These are phyloP conservation scores for Pythium sukuiense DNA, from an alignment of 352 stramenopile genomes.

Conservation along the genomic window DNA sequence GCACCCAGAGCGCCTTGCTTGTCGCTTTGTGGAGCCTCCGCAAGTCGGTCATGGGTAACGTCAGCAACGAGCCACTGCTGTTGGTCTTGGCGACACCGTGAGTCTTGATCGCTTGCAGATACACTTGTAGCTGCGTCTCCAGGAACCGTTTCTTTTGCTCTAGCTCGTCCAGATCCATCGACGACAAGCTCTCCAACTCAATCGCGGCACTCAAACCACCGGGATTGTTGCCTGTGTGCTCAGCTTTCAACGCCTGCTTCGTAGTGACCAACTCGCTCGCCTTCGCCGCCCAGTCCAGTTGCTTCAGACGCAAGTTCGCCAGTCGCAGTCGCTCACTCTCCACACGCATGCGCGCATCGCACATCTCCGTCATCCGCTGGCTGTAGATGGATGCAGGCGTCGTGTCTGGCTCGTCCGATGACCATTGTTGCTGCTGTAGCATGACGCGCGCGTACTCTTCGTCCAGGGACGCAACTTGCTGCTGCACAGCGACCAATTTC, in stretches of 20 bases:
- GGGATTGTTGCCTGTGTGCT: neutral
- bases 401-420: neutral
- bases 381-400: neutral
- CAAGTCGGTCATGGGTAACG: slow-evolving; percentile 15
- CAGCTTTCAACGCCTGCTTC: slow-evolving; percentile 21
- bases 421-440: slow-evolving; percentile 21
- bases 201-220: neutral
- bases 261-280: slow-evolving; percentile 25
- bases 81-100: neutral
- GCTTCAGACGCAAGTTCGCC: slow-evolving; percentile 39
- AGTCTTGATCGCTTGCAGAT: slow-evolving; percentile 11
- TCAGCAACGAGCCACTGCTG: neutral
- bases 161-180: slow-evolving; percentile 4
- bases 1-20: slow-evolving; percentile 34
- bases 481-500: slow-evolving; percentile 36
- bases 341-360: slow-evolving; percentile 30
- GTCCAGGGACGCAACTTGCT: slow-evolving; percentile 34
- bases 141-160: slow-evolving; percentile 11
- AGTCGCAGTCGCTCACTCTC: slow-evolving; percentile 40
- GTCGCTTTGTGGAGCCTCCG: slow-evolving; percentile 41
- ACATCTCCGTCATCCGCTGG: slow-evolving; percentile 27
- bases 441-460: slow-evolving; percentile 26
- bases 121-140: slow-evolving; percentile 7
- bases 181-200: neutral
- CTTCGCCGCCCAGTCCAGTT: slow-evolving; percentile 27